Evolutionary conservation across 164 flowering plant species (phyloP).

Genomic region (Hamamelis virginiana): DNA sequence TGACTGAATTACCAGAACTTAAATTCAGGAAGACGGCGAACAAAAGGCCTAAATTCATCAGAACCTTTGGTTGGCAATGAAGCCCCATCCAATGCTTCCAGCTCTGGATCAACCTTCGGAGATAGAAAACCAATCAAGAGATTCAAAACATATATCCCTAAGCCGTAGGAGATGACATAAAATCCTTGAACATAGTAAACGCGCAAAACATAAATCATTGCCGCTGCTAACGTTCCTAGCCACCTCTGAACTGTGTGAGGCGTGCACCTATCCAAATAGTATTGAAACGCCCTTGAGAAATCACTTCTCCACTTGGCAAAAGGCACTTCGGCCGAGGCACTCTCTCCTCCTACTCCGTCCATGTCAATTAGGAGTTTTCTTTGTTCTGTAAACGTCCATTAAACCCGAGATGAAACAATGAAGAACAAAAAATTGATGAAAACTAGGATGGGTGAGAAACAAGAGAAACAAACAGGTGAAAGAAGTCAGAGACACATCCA

Average conservation of each 20-base stretch:
- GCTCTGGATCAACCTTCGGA: slow-evolving; percentile 80
- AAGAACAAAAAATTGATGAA: not conserved
- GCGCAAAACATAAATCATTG: slow-evolving; percentile 53
- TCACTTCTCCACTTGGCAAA: slow-evolving; percentile 66
- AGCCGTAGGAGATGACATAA: slow-evolving; percentile 72
- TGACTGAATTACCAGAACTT: slow-evolving; percentile 69
- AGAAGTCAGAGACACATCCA: not conserved
- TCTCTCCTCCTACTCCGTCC: slow-evolving; percentile 46
- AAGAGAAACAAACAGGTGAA: not conserved
- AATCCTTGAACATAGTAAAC: slow-evolving; percentile 77
- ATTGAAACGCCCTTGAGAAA: slow-evolving; percentile 63
- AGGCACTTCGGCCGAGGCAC: slow-evolving; percentile 34
- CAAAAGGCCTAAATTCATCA: slow-evolving; percentile 85
- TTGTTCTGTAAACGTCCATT: slow-evolving; percentile 6
- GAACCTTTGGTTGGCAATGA: slow-evolving; percentile 77
- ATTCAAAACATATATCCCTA: slow-evolving; percentile 74
- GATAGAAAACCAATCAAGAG: slow-evolving; percentile 85
- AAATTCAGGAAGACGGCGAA: slow-evolving; percentile 91
- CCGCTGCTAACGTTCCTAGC: slow-evolving; percentile 66
- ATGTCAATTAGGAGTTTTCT: slow-evolving; percentile 19
- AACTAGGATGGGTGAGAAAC: not conserved
- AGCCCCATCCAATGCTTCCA: slow-evolving; percentile 68
- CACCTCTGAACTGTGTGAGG: slow-evolving; percentile 69
- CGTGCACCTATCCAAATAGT: slow-evolving; percentile 69
- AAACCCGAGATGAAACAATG: not conserved